Evolutionary conservation across 371 early-diverging fungal genomes (phyloP), one percentile per base, ranked within the genome.

Genomic region (Sporodiniella umbellata): DNA sequence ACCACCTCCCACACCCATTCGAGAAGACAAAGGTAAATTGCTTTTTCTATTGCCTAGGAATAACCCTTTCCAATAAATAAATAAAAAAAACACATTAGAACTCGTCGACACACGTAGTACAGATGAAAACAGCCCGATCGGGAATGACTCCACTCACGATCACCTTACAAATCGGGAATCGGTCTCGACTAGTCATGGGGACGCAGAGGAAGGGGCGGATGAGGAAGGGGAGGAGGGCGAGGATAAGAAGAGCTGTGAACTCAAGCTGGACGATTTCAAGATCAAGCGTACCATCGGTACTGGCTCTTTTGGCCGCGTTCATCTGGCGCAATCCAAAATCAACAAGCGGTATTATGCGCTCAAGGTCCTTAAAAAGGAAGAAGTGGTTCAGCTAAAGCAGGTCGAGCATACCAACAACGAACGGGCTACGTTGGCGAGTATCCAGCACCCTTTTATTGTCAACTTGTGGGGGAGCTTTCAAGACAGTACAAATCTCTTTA

Each of bases 311-410:
- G 84, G 84, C 1, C 59, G 84, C 14, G 87, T 87, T 3, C 80
- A 83, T 51, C 64, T 85, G 35, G 65, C 69, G 3, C 58, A 66
- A 49, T 64, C 63, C 24, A 77, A 67, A 2, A 33, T 42, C n/a
- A 63, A 62, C 18, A 39, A 54, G 8, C 82, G 89, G 25, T 88
- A 90, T 64, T 95, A 96, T 64, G 98, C 98, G 15, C 88, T 99
- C 80, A 99, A 99, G 70, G 90, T 93, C 48, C 64, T 96, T 35
- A 78, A 76, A 47, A 98, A 99, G 68, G 74, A 83, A 17, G 87
- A 90, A 60, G 86, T 97, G 44, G 90, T 94, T 26, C 83, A 85
- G 38, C 78, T 88, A 11, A 85, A 87, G 25, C 95, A 90, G 62
- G 81, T 90, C 19, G 81, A 80, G 24, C 90, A 89, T 51, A 84